These are phyloP conservation scores for Rubia yunnanensis DNA, from an alignment of 257 asterid genomes.

Conservation along the genomic window DNA sequence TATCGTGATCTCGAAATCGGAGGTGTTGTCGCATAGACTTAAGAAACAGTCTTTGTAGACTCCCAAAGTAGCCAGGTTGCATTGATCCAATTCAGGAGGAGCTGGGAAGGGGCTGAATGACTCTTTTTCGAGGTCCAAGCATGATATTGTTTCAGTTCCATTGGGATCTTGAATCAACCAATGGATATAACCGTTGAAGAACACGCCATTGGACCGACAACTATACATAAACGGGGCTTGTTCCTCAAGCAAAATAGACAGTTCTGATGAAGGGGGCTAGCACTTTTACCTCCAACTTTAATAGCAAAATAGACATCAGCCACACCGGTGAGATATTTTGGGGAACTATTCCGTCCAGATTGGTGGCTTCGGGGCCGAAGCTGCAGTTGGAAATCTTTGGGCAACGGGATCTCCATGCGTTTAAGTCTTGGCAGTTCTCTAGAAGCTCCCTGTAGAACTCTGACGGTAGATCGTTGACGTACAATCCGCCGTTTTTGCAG, in stretches of 20 bases:
- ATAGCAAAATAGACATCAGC: no score
- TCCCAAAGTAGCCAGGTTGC: constrained; percentile 1
- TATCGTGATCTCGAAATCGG: constrained; percentile 3
- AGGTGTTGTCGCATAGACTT: constrained; percentile 27
- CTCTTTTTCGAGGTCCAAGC: constrained; percentile 39
- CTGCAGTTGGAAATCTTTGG: no score
- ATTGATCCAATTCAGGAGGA: constrained; percentile 13
- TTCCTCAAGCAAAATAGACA: constrained; percentile 6
- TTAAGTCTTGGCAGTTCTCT: no score
- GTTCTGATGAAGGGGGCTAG: no score
- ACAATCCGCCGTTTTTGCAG: no score
- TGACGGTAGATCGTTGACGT: no score
- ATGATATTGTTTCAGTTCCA: constrained; percentile 26
- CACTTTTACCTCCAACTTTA: no score
- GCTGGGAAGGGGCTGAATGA: constrained; percentile 25
- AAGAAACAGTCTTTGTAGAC: neutral
- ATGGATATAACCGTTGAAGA: constrained; percentile 27
- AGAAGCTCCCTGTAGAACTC: no score
- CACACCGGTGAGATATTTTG: no score
- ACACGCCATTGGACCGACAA: constrained; percentile 16
- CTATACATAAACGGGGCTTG: constrained; percentile 4
- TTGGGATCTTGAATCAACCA: constrained; percentile 34
- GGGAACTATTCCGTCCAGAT: no score
- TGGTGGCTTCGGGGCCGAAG: no score
- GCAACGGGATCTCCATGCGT: no score